Percentiles rank a stretch among this genome's conserved stretches.
Conservation (phyloP, 1,139 yeast species). For the Yamadazyma friedrichii region DNA sequence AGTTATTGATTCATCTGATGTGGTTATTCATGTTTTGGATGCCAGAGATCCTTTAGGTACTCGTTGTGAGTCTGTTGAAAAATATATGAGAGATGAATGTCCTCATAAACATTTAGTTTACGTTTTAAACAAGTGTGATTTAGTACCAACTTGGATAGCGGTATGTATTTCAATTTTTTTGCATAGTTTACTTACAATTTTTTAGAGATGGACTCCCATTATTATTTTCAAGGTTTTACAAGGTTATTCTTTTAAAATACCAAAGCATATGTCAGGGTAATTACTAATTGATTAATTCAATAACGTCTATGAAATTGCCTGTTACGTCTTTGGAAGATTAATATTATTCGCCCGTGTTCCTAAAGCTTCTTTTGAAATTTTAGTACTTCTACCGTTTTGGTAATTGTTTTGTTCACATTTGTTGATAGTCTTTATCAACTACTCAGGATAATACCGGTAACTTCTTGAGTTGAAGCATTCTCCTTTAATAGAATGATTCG, state of each 20-base stretch:
- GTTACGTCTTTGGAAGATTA: conserved; percentile 96
- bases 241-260: conserved; percentile 16
- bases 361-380: conserved; percentile 8
- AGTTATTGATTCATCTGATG: conserved; percentile 95
- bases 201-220: conserved; percentile 11
- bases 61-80: conserved; percentile 89
- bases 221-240: too few relatives aligned
- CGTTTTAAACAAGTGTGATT: conserved; percentile 95
- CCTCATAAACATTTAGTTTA: conserved; percentile 95
- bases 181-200: conserved; percentile 3
- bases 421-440: conserved; percentile 40
- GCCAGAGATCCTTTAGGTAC: conserved; percentile 98
- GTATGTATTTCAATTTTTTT: conserved; percentile 60
- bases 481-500: conserved; percentile 46
- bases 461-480: conserved; percentile 66
- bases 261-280: conserved; percentile 79
- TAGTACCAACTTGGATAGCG: conserved; percentile 99
- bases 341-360: conserved; percentile 53
- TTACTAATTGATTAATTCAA: conserved; percentile 21
- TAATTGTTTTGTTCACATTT: conserved; percentile 40
- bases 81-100: conserved; percentile 88
- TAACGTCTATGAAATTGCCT: conserved; percentile 55
- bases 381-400: conserved; percentile 44
- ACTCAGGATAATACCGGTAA: conserved; percentile 39
- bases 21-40: conserved; percentile 91